Evolutionary conservation across 805 yeast species (phyloP), one percentile per base, ranked within the genome.

Genomic region (Schwanniomyces yamadae): DNA sequence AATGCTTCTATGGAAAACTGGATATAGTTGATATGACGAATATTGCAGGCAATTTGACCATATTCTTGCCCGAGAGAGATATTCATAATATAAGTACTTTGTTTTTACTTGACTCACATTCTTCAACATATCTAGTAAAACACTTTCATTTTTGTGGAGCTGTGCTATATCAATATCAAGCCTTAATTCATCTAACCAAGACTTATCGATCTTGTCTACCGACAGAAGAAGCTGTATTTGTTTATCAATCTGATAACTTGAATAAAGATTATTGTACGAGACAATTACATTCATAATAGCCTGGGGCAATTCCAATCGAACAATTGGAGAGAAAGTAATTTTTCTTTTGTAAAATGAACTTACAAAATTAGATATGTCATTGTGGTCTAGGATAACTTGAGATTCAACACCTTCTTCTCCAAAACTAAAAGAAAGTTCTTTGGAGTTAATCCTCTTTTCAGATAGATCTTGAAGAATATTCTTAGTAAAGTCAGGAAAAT

Each of bases 251-350:
- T 50, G 17, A 38, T 42, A 34, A 33, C 49, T 59, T 1, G 39
- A 21, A 14, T 49, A 45, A 27, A 72, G 61, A 1, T 50, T 52
- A 6, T 54, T 41, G 42, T 82, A 85, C 1, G 82, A 55, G 10
- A 63, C 65, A 30, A 87, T 63, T 0, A 82, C 79, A 42, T 71
- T 72, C 22, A 59, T 54, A 28, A 85, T 61, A 8, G 83, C 66
- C 34, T 73, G 69, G 0, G 99, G 99, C 3, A 78, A 61, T 0
- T 81, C 78, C 50, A 85, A 84, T 13, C 73, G 68, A 0, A 90
- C 90, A 34, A 89, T 77, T 0, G 99, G 97, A 2, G 98, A 90
- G 0, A 87, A 75, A 3, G 95, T 86, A 18, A 91, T 61, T 4
- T 79, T 63, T 41, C 87, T 63, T n/a, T 64, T 63, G 12, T 67